Base-by-base conservation (phyloP, 768 basidiomycete species). In the Suillus bovinus region DNA sequence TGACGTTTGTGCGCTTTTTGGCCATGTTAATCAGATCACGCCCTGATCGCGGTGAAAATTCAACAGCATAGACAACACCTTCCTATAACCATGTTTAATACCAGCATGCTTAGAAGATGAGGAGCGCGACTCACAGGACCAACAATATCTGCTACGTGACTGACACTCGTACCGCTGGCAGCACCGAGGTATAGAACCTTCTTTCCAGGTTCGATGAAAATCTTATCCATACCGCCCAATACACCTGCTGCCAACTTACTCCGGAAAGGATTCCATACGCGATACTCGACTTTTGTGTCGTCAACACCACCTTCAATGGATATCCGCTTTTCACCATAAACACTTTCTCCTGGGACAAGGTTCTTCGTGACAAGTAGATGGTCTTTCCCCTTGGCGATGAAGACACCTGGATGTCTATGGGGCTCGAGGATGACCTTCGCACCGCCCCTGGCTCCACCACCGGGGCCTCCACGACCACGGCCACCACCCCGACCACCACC, bases 211-310 rank as follows among this genome's bases (percentile, higher is more conserved):
- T 81, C 84, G 73, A 99, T 94, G 78, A 83, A 95, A 69, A 99
- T 94, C 61, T 93, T 79, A 71, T 98, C 97, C 77, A 99, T 80
- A 71, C 97, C 97, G 65, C 95, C 93, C 63, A 99, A 81, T 56
- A 99, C 92, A 76, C 97, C 97, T 41, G 97, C 97, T 34, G 97
- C 97, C 67, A 99, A 76, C 82, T 99, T 99, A 73, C 85, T 88
- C 67, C 97, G 85, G 87, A 99, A 99, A 53, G 97, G 97, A 80
- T 99, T 99, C 97, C 97, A 99, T 34, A 99, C 97, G 60, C 97
- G 84, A 78, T 98, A 99, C 78, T 99, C 97, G 66, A 87, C 82
- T 80, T 99, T 99, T 63, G 89, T 91, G 47, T 84, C 89, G 49
- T 90, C 91, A 22, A 81, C 84, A 49, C 82, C 87, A 22, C 78